Conservation (phyloP, 306 rosid species). For the Datisca glomerata region DNA sequence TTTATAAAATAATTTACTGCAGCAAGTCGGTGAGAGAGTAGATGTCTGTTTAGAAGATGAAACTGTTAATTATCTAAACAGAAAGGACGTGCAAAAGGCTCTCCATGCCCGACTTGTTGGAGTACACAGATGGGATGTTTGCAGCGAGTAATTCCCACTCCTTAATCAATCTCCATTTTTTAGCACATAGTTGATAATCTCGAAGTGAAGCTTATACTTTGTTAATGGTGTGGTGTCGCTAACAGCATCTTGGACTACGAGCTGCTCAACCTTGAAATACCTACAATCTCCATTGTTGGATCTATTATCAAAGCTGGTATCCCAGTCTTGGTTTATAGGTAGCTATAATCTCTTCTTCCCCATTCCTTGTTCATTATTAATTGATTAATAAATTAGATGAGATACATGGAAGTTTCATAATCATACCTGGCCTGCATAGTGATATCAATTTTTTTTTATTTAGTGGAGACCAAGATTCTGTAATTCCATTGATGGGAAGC, state of each 20-base stretch:
- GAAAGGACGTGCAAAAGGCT: slow-evolving; percentile 50
- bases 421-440: no score
- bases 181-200: no score
- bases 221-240: background rate
- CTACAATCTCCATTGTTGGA: slow-evolving; percentile 21
- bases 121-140: slow-evolving; percentile 30
- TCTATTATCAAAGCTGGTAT: slow-evolving; percentile 22
- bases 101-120: slow-evolving; percentile 68
- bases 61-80: slow-evolving; percentile 38
- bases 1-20: no score
- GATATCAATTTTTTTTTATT: no score
- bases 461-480: slow-evolving; percentile 1
- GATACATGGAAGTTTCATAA: no score
- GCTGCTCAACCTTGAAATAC: slow-evolving; percentile 23
- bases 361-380: no score
- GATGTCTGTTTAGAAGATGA: slow-evolving; percentile 69
- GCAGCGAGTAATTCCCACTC: slow-evolving; percentile 34
- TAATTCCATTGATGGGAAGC: slow-evolving; percentile 71
- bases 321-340: slow-evolving; percentile 22
- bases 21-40: slow-evolving; percentile 33
- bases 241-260: slow-evolving; percentile 19
- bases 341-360: background rate
- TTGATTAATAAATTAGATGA: no score
- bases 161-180: no score
- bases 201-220: no score